Conservation (phyloP, 2,329 filamentous ascomycete species). For the Beauveria varroae region DNA sequence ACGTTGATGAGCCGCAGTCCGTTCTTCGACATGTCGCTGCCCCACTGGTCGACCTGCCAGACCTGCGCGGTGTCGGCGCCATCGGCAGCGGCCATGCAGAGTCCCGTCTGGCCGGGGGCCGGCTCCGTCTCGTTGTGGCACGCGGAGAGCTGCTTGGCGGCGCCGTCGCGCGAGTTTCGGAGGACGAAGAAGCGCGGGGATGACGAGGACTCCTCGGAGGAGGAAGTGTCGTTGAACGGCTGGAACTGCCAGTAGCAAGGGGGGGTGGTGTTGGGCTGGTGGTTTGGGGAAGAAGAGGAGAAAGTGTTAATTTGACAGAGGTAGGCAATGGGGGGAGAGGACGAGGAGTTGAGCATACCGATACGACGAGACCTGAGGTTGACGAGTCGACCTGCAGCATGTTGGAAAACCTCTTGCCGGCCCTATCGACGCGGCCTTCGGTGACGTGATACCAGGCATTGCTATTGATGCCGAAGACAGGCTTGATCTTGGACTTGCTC, state of each 20-base stretch:
- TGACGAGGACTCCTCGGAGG: neutral
- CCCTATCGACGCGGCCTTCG: conserved; percentile 26
- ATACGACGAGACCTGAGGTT: neutral
- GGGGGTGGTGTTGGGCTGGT: conserved; percentile 2
- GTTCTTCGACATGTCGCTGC: conserved; percentile 19
- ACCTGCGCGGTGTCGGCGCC: conserved; percentile 21
- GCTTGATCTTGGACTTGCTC: conserved; percentile 11
- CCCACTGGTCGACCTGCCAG: conserved; percentile 23
- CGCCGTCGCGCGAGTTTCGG: conserved; percentile 21
- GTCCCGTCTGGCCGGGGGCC: conserved; percentile 19
- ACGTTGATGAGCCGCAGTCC: conserved; percentile 25
- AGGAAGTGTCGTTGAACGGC: conserved; percentile 16
- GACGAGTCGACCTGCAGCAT: conserved; percentile 11
- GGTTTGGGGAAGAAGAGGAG: neutral
- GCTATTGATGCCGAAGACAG: conserved; percentile 22
- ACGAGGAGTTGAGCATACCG: neutral
- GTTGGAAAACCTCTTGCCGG: conserved; percentile 15
- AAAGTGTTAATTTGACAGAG: neutral
- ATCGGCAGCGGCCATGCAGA: conserved; percentile 21
- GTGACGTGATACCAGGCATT: conserved; percentile 30
- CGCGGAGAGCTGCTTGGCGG: conserved; percentile 23
- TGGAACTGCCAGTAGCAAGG: conserved; percentile 23
- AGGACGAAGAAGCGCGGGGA: conserved; percentile 23
- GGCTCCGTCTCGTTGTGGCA: conserved; percentile 21
- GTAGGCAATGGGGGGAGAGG: too few species aligned